Conservation (phyloP, 148 eudicot species). For the Drosera capensis region DNA sequence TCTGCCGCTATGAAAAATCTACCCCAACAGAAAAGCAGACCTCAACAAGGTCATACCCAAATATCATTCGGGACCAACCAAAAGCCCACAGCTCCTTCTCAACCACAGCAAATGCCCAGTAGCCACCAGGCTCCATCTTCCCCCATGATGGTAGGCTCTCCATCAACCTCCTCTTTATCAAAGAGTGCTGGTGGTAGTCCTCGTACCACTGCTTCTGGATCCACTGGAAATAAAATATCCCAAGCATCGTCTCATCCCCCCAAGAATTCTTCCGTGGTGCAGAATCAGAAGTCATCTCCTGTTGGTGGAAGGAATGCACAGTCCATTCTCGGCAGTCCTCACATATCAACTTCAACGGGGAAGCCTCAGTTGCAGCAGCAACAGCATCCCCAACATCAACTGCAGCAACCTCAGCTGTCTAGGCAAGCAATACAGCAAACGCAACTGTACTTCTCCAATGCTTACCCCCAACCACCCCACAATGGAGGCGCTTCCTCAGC, state of each 20-base stretch:
- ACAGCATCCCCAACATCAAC: slow-evolving; percentile 32
- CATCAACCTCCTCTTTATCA: slow-evolving; percentile 60
- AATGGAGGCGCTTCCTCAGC: slow-evolving; percentile 15
- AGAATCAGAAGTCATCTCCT: slow-evolving; percentile 42
- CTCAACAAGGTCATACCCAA: slow-evolving; percentile 57
- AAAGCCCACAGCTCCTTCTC: slow-evolving; percentile 31
- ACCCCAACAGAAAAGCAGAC: slow-evolving; percentile 41
- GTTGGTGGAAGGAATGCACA: slow-evolving; percentile 16
- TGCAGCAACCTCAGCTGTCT: slow-evolving; percentile 36
- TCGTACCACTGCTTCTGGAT: slow-evolving; percentile 29
- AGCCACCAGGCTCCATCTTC: slow-evolving; percentile 44
- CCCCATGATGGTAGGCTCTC: slow-evolving; percentile 75
- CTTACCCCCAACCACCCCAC: slow-evolving; percentile 25
- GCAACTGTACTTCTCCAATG: slow-evolving; percentile 37
- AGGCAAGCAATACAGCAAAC: slow-evolving; percentile 39
- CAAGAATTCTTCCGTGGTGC: slow-evolving; percentile 29
- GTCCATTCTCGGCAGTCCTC: slow-evolving; percentile 64
- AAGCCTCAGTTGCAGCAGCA: slow-evolving; percentile 38
- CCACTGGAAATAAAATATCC: slow-evolving; percentile 35
- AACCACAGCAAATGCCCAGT: slow-evolving; percentile 29
- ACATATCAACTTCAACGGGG: slow-evolving; percentile 16
- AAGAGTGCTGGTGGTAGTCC: slow-evolving; percentile 82
- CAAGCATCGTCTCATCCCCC: slow-evolving; percentile 42
- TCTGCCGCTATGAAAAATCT: slow-evolving; percentile 33
- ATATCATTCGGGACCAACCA: slow-evolving; percentile 59